Conservation (phyloP, 202 grass and related monocot species). For the Eragrostis tef region DNA sequence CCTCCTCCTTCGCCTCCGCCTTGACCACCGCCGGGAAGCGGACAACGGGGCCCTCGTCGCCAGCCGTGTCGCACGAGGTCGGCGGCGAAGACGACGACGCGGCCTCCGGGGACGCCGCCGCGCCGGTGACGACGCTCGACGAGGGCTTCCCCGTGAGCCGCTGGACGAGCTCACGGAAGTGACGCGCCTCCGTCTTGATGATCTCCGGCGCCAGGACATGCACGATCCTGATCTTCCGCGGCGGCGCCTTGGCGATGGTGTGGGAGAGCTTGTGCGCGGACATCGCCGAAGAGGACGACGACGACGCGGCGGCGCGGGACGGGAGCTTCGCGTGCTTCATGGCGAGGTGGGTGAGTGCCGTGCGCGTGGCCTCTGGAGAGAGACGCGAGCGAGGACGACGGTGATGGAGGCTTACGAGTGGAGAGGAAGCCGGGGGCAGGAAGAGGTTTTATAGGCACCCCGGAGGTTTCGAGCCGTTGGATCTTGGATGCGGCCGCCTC, state of each 20-base stretch:
- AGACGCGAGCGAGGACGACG: background rate
- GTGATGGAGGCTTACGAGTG: conserved; percentile 21
- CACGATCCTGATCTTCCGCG: conserved; percentile 69
- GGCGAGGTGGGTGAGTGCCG: conserved; percentile 15
- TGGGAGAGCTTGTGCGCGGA: conserved; percentile 40
- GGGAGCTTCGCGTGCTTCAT: conserved; percentile 50
- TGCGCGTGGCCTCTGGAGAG: background rate
- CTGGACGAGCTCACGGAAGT: conserved; percentile 86
- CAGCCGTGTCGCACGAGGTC: conserved; percentile 30
- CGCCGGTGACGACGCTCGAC: background rate
- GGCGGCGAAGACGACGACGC: background rate
- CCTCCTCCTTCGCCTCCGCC: conserved; percentile 38
- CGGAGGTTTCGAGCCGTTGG: conserved; percentile 26
- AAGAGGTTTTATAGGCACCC: conserved; percentile 32
- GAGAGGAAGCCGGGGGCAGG: background rate
- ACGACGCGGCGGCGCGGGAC: background rate
- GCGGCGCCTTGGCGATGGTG: conserved; percentile 46
- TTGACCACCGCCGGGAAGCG: background rate
- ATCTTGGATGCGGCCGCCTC: conserved; percentile 24
- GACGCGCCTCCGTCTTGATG: conserved; percentile 72
- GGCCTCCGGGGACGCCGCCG: background rate
- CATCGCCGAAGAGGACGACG: background rate
- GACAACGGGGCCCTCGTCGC: conserved; percentile 6
- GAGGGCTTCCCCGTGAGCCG: conserved; percentile 68
- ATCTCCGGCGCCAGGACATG: conserved; percentile 69